Base-by-base conservation (phyloP, 2,329 filamentous ascomycete species). In the Sporothrix dimorphospora region DNA sequence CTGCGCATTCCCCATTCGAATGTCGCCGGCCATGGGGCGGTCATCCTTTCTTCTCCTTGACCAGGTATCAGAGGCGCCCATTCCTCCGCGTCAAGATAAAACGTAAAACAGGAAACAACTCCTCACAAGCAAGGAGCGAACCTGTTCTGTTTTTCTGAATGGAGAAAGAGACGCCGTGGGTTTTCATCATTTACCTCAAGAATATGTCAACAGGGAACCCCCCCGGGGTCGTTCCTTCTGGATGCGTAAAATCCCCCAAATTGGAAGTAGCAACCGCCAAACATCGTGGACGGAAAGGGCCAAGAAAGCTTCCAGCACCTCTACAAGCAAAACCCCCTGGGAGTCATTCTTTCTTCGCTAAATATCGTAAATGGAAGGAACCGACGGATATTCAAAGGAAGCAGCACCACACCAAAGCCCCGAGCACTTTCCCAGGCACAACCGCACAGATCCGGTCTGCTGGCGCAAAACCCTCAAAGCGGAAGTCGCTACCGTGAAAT, bases 31-130 rank as follows among this genome's bases (percentile, higher is more conserved):
- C 11, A 45, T 14, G 40, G 40, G 40, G 40, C 2, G 40, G 40
- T 45, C 40, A 2, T 45, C 40, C 40, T 45, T 27, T 53, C 49
- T 53, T 53, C 21, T 53, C 53, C 30, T 34, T 57, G 24, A 57
- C 53, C 3, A 19, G 51, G 53, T 57, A 30, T 57, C 53, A 57
- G 53, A 57, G 24, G 53, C 53, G 53, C 14, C 16, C 53, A n/a
- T 14, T 57, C 30, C 53, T 11, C 30, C 24, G 53, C 53, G 24
- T 30, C 53, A 30, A 30, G 53, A 57, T 57, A 57, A 57, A 57
- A 57, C 24, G 21, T 27, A 57, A 57, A 57, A 57, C 53, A 34
- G 12, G 53, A 34, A 57, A 34, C 53, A 57, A 57, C 53, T 57
- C 53, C 40, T 45, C 40, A 45, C 9, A 9, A 45, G 40, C 40